Conservation (phyloP, 2,329 filamentous ascomycete genomes). For the Xylariaceae sp. region DNA sequence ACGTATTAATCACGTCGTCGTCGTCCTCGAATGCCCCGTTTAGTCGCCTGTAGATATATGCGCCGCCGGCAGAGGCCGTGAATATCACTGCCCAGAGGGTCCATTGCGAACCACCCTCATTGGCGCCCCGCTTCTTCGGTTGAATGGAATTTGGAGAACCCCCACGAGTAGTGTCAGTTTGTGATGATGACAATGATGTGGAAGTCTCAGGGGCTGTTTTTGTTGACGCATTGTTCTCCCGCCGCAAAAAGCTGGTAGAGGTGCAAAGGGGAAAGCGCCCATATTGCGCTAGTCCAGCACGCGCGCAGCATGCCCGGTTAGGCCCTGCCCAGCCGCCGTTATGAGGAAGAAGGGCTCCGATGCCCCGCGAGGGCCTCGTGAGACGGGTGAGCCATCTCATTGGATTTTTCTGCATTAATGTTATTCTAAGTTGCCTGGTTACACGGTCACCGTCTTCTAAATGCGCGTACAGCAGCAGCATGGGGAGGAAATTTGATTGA, state of each 20-base stretch:
- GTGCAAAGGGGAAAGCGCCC: constrained; percentile 2
- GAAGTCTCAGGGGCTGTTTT: neutral
- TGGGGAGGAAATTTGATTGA: too few relatives aligned
- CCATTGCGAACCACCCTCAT: constrained; percentile 6
- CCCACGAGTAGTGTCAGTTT: too few relatives aligned
- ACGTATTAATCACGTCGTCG: constrained; percentile 43
- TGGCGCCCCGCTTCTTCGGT: too few relatives aligned
- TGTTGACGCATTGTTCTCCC: constrained; percentile 1
- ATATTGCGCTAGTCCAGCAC: neutral
- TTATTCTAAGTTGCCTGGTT: too few relatives aligned
- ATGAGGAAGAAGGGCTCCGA: neutral
- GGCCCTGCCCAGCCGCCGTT: neutral
- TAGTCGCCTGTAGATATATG: constrained; percentile 6
- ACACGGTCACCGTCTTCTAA: too few relatives aligned
- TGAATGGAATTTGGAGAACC: too few relatives aligned
- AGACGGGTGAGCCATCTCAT: constrained; percentile 15
- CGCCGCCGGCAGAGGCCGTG: constrained; percentile 6
- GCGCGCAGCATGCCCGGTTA: neutral
- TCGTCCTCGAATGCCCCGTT: constrained; percentile 2
- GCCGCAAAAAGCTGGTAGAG: neutral
- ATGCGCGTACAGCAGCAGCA: too few relatives aligned
- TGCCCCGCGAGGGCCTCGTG: neutral
- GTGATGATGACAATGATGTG: too few relatives aligned
- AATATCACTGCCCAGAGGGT: constrained; percentile 9
- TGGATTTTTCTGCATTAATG: constrained; percentile 11